Evolutionary conservation across 345 rosid genomes (phyloP), one percentile per base, ranked within the genome.

Genomic region (Citrus trifoliata): DNA sequence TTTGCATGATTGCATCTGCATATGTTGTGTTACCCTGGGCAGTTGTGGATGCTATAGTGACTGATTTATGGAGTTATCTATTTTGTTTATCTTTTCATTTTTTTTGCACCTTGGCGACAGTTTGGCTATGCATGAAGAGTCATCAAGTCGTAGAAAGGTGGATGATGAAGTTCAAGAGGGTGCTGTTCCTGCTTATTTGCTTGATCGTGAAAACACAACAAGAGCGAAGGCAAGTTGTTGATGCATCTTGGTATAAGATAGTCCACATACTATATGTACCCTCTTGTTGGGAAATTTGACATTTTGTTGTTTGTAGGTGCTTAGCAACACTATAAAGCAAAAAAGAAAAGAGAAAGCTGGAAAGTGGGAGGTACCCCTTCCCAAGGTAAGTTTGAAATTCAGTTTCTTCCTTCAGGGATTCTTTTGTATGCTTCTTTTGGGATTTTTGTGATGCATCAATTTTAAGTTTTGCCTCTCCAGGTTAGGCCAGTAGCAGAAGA

Each of bases 401-500:
- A 24, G 4, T 65, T 46, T 40, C 51, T 32, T 66, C n/a, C 42
- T 40, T 77, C 37, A 22, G 37, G 64, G 7, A 71, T 12, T 77
- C 28, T 1, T 13, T 51, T 30, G 0, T 59, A 37, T 30, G 22
- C 48, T 51, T 56, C 10, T 2, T 65, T 22, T 16, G 73, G 7
- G 35, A 13, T 16, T 19, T 16, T 27, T 5, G 2, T 22, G 33
- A 38, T 68, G 24, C 16, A 66, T 74, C 59, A 58, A n/a, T n/a
- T 7, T 76, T 28, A 40, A 48, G 22, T 68, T 71, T 67, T 78
- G 35, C 63, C 56, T 62, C 70, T 88, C 40, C 86, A 96, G 98
- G 98, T 94, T 22, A 92, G 99, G 85, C 99, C 98, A 19, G 97
- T 96, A 18, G 99, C 99, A 22, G 99, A 96, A 84, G 99, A 96